A percentile compares a stretch with the other conserved stretches of the same genome.
phyloP scores from a whole-genome alignment of 768 basidiomycete species.

The Leccinum disarticulatum region DNA sequence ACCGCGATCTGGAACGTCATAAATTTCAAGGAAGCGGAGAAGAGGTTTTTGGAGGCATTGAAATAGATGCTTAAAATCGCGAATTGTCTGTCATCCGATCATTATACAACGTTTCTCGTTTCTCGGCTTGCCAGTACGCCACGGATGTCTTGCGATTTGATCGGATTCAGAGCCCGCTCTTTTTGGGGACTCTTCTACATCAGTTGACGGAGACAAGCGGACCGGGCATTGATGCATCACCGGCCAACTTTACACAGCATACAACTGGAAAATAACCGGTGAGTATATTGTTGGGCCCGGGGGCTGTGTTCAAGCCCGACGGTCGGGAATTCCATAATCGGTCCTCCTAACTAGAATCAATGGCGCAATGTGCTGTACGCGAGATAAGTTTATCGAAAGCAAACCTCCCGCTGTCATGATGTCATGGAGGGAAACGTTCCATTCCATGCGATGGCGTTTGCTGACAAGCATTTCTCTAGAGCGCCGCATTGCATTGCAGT shows the following conservation, averaged over 20 bases:
- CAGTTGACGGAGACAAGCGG: background rate
- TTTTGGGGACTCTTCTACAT: background rate
- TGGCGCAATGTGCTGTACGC: background rate
- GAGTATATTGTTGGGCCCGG: background rate
- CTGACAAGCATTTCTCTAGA: background rate
- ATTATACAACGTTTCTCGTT: constrained; percentile 7
- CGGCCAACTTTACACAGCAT: background rate
- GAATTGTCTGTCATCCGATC: background rate
- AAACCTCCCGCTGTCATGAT: background rate
- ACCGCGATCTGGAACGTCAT: constrained; percentile 94
- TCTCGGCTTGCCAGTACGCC: background rate
- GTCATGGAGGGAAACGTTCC: background rate
- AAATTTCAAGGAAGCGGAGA: constrained; percentile 93
- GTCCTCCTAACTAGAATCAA: background rate
- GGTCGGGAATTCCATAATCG: background rate
- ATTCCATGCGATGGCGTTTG: background rate
- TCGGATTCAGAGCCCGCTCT: background rate
- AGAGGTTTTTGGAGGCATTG: constrained; percentile 42
- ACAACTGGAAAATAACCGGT: background rate
- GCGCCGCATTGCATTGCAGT: background rate
- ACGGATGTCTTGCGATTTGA: background rate
- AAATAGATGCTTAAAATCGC: constrained; percentile 20
- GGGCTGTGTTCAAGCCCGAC: background rate
- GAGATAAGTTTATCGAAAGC: background rate
- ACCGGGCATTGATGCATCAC: background rate